phyloP scores from a whole-genome alignment of 257 asterid genomes.

The Solanum sitiens region DNA sequence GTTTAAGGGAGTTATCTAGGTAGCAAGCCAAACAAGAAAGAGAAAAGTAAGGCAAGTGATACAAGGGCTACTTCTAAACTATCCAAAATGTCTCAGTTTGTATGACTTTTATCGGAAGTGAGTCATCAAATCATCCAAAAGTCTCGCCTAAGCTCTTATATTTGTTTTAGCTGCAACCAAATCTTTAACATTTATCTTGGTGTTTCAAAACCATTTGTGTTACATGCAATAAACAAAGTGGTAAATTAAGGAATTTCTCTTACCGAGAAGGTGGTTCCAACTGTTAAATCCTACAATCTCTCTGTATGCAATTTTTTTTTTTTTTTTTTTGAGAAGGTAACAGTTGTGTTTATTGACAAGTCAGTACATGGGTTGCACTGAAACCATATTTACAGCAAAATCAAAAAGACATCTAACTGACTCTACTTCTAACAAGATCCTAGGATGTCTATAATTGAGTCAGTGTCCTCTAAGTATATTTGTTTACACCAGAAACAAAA shows the following conservation, averaged over 20 bases:
- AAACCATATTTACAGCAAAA: too few species aligned
- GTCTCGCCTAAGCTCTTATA: neutral
- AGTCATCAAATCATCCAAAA: neutral
- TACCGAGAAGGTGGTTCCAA: neutral
- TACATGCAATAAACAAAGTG: neutral
- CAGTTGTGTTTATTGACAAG: too few species aligned
- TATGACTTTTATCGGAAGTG: neutral
- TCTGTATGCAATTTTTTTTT: too few species aligned
- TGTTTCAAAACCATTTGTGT: neutral
- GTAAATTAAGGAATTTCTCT: neutral
- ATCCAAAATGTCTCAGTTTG: neutral
- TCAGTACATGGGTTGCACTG: too few species aligned
- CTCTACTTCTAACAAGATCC: too few species aligned
- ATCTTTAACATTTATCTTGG: neutral
- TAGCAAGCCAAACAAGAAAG: neutral
- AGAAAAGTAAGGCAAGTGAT: neutral
- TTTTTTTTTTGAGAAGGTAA: too few species aligned
- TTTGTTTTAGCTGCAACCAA: neutral
- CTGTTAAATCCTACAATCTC: neutral
- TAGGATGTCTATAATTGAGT: too few species aligned
- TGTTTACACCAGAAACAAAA: too few species aligned
- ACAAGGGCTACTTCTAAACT: neutral
- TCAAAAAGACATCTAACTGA: too few species aligned
- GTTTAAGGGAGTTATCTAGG: neutral
- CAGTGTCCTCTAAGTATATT: too few species aligned